phyloP scores from a whole-genome alignment of 2,329 filamentous ascomycete genomes.

The Cordyceps pruinosa region DNA sequence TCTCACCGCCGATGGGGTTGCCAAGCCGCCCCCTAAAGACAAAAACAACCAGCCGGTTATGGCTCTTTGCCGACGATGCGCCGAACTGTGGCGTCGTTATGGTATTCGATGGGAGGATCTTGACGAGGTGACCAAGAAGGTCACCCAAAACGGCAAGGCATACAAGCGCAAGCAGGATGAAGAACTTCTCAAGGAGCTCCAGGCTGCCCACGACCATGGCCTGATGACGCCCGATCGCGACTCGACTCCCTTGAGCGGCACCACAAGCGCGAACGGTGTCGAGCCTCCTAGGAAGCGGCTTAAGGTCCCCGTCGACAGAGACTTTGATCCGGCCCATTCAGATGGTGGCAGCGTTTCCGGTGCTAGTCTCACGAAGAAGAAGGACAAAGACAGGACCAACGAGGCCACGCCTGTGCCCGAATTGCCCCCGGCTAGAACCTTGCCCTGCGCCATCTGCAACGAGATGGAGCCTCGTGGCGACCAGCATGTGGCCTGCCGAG shows the following conservation, averaged over 20 bases:
- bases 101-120: conserved; percentile 92
- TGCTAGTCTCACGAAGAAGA: conserved; percentile 42
- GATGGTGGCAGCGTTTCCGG: conserved; percentile 35
- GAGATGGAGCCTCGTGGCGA: conserved; percentile 65
- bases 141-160: conserved; percentile 68
- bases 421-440: conserved; percentile 66
- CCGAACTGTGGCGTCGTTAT: conserved; percentile 90
- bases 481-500: conserved; percentile 69
- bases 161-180: conserved; percentile 90
- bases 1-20: conserved; percentile 51
- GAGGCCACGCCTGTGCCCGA: conserved; percentile 60
- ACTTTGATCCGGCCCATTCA: conserved; percentile 38
- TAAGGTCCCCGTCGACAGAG: conserved; percentile 48
- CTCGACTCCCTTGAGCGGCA: conserved; percentile 30
- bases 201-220: conserved; percentile 55
- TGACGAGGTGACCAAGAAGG: conserved; percentile 85
- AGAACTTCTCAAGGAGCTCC: conserved; percentile 71
- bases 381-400: conserved; percentile 45
- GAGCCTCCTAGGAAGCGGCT: conserved; percentile 61
- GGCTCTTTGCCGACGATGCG: conserved; percentile 84
- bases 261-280: conserved; percentile 22
- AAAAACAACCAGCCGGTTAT: conserved; percentile 68
- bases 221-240: conserved; percentile 37
- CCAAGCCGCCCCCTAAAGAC: conserved; percentile 59
- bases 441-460: conserved; percentile 82